Evolutionary conservation across 1,284 basidiomycete genomes (phyloP).

Genomic region (Leccinum griseonigrum): DNA sequence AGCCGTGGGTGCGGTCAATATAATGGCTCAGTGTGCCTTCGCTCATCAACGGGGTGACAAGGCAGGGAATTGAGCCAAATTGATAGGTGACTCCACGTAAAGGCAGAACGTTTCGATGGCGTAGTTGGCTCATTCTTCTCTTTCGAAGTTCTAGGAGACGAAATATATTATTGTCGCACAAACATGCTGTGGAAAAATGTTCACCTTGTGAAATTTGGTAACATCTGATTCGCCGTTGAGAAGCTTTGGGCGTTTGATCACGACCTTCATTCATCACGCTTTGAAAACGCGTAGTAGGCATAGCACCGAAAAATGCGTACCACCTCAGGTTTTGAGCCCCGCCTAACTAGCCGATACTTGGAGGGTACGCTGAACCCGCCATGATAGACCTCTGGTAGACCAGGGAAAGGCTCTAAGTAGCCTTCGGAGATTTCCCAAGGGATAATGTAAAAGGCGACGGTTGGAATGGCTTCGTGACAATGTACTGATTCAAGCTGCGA

Average conservation of each 20-base stretch:
- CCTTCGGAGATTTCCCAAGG: not conserved
- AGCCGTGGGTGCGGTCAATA: conserved; percentile 2
- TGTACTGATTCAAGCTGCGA: too few relatives aligned
- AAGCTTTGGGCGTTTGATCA: conserved; percentile 12
- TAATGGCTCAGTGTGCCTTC: conserved; percentile 7
- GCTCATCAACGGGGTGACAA: not conserved
- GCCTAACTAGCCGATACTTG: conserved; percentile 9
- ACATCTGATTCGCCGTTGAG: not conserved
- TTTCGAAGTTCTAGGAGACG: not conserved
- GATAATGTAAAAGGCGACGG: conserved; percentile 1
- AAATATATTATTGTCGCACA: not conserved
- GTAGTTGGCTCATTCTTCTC: not conserved
- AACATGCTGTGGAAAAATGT: not conserved
- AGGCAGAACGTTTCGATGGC: not conserved
- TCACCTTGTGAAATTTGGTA: conserved; percentile 9
- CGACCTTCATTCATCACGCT: conserved; percentile 5
- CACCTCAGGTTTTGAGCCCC: conserved; percentile 9
- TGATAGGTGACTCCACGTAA: not conserved
- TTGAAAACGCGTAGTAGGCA: not conserved
- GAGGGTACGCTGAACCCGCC: conserved; percentile 12
- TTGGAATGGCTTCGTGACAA: too few relatives aligned
- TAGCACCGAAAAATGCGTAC: not conserved
- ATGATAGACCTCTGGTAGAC: conserved; percentile 3
- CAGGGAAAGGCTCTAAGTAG: conserved; percentile 12
- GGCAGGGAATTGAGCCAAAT: not conserved